Conservation (phyloP, 148 eudicot genomes). For the Vaccinium corymbosum region DNA sequence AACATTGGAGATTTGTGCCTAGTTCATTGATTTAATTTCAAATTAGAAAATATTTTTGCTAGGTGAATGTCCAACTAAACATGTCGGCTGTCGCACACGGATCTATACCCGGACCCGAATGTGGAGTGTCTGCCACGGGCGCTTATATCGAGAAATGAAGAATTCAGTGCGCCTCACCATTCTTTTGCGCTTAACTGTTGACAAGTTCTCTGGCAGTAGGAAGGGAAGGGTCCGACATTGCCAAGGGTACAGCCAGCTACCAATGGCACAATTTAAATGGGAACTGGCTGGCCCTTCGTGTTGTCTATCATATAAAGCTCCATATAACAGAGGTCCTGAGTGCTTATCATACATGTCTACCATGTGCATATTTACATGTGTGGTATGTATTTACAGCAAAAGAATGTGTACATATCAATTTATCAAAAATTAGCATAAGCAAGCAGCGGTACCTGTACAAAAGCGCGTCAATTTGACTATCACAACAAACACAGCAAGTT, state of each 20-base stretch:
- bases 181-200: too few species aligned
- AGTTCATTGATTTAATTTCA: neutral
- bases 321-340: neutral
- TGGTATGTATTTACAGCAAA: neutral
- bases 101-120: neutral
- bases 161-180: too few species aligned
- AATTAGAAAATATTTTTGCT: neutral
- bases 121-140: neutral
- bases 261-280: too few species aligned
- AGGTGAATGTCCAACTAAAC: neutral
- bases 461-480: slow-evolving; percentile 83
- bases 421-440: neutral
- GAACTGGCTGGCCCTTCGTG: too few species aligned
- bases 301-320: neutral
- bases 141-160: neutral
- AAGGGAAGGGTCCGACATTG: too few species aligned
- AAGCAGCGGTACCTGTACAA: slow-evolving; percentile 70
- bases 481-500: slow-evolving; percentile 95
- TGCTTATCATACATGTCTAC: neutral
- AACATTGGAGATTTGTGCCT: neutral
- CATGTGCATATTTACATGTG: neutral
- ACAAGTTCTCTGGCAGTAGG: too few species aligned
- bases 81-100: neutral
- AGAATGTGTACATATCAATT: neutral
- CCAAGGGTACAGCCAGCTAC: too few species aligned